Evolutionary conservation across 1,284 basidiomycete species (phyloP), one percentile per base, ranked within the genome.

Genomic region (Flammula alnicola): DNA sequence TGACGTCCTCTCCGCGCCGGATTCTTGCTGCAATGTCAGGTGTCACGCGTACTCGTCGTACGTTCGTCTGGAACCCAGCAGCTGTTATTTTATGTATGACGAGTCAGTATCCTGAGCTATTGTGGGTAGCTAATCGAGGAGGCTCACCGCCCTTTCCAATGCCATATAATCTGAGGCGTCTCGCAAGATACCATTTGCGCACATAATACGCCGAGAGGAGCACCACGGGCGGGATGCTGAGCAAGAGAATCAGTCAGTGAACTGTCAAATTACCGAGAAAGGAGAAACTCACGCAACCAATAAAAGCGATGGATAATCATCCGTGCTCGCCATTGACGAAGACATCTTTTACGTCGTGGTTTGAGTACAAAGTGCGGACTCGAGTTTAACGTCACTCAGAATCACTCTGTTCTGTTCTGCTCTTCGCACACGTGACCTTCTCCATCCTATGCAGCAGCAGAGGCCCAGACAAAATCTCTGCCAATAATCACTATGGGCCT

Each of bases 101-200:
- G 20, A 9, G 7, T 44, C n/a, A 44, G 31, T 10, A 20, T 17
- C 12, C 11, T n/a, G 22, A 22, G 23, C 40, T 9, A 6, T 5
- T n/a, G 19, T 20, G 9, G 17, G 25, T 14, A 25, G 27, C 2
- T 3, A 31, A 33, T 16, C 22, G 1, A 14, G 9, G 17, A 63
- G 71, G 19, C 72, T 20, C 45, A 78, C 78, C 77, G 43, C 78
- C 78, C 61, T 76, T 77, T 10, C 78, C 78, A 35, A 79, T 79
- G 4, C 78, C 78, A 52, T 79, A 64, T 4, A 77, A 54, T 43
- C 65, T 63, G 20, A 80, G 65, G 44, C 63, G 62, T 30, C 75
- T 66, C n/a, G 71, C 70, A 4, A 76, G 65, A 48, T 78, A 79
- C 74, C 74, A 78, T 61, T 72, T 76, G 16, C 76, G 72, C 16